Base-by-base conservation (phyloP, 2,329 filamentous ascomycete species). In the Alternaria atra region DNA sequence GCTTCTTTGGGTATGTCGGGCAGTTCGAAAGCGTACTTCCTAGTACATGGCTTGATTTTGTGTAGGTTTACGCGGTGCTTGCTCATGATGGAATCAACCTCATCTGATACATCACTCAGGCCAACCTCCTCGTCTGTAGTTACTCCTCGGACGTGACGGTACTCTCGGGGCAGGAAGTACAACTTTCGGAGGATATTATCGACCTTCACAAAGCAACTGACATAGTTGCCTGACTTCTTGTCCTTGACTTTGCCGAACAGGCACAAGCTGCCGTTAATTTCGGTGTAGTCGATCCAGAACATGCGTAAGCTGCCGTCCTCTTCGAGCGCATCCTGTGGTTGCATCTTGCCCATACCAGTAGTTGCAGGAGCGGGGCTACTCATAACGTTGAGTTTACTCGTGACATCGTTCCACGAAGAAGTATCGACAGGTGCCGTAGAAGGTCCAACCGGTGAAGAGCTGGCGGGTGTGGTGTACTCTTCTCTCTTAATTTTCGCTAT, bases 201-300 rank as follows among this genome's bases (percentile, higher is more conserved):
- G 20, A 99, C 84, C 79, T 98, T 98, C 77, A 97, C 87, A 73
- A 99, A 98, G 72, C 93, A 96, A 80, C 95, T 99, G 61, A 93
- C 90, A 75, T 92, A 94, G 43, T 84, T 84, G 52, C 87, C 89
- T 1, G 88, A 92, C 71, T 89, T 91, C 79, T 94, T 97, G 81
- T 97, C 93, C 71, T 93, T 89, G 25, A 97, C 94, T 76, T 99
- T 99, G 65, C 95, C 95, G 74, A 99, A 98, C 10, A 99, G 85
- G 77, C 93, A 98, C 9, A 99, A 83, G 69, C 90, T 95, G 60
- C 94, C 94, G 72, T 94, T 93, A 75, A 97, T 84, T 76, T 99
- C 95, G 1, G 91, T 93, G 74, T 97, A 99, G 79, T 99, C 95
- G 7, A 92, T 91, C 95, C 95, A 99, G 82, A 97, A 99, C 83